phyloP scores from a whole-genome alignment of 2,329 filamentous ascomycete genomes.

The Cladosporium velox region DNA sequence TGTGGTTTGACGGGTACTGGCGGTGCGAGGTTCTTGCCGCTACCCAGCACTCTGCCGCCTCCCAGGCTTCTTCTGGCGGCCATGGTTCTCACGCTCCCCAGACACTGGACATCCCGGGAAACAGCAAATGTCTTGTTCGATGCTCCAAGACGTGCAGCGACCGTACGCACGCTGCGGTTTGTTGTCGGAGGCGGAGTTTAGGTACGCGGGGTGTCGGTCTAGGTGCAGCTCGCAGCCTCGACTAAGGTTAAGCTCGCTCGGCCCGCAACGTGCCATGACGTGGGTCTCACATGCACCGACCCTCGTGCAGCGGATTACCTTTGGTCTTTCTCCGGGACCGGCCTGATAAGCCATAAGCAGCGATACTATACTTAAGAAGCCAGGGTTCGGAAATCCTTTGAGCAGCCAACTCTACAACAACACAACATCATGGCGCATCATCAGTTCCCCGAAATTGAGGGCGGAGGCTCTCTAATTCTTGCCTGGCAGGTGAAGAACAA shows the following conservation, averaged over 20 bases:
- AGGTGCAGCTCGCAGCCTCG: neutral
- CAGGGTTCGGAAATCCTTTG: neutral
- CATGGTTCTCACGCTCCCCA: constrained; percentile 54
- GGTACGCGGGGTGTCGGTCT: constrained; percentile 3
- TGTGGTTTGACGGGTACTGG: constrained; percentile 29
- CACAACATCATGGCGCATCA: constrained; percentile 9
- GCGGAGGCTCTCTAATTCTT: constrained; percentile 88
- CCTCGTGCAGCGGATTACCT: neutral
- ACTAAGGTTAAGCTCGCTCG: constrained; percentile 13
- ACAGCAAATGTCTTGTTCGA: neutral
- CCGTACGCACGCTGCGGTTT: constrained; percentile 3
- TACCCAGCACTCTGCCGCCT: constrained; percentile 88
- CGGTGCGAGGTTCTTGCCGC: constrained; percentile 75
- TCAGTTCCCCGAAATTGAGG: constrained; percentile 75
- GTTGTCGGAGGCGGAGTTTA: neutral
- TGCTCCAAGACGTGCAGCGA: constrained; percentile 1
- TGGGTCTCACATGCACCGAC: constrained; percentile 1
- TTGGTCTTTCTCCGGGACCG: constrained; percentile 2
- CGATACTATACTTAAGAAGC: neutral
- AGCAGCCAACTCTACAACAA: neutral
- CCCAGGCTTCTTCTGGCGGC: constrained; percentile 78
- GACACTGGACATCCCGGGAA: neutral
- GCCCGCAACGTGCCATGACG: constrained; percentile 13
- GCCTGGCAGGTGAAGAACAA: constrained; percentile 95
- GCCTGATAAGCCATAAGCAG: constrained; percentile 21